Conservation (phyloP, 805 yeast genomes). For the Peterozyma toletana region DNA sequence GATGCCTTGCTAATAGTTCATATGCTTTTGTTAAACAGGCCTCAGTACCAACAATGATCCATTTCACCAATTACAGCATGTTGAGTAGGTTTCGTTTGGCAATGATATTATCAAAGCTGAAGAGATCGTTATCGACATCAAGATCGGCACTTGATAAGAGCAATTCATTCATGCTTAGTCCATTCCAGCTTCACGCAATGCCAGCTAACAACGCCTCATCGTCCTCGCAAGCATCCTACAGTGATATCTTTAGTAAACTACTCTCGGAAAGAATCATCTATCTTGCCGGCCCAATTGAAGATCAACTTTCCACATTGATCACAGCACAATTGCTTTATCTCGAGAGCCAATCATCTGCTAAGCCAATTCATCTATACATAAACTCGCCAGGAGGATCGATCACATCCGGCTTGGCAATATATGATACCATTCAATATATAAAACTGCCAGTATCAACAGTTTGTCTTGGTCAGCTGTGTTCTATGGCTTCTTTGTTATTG, state of each 20-base stretch:
- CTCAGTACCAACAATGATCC: too few relatives aligned
- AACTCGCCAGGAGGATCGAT: constrained; percentile 27
- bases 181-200: not conserved
- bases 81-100: too few relatives aligned
- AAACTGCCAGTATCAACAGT: constrained; percentile 24
- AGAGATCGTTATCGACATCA: too few relatives aligned
- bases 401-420: constrained; percentile 25
- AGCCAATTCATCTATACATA: constrained; percentile 17
- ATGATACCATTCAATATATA: constrained; percentile 27
- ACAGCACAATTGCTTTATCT: constrained; percentile 14
- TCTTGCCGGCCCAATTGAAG: constrained; percentile 11
- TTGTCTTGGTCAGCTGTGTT: constrained; percentile 26
- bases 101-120: too few relatives aligned
- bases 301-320: constrained; percentile 11
- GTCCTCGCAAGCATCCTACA: not conserved
- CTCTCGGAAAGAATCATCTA: constrained; percentile 10
- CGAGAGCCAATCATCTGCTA: constrained; percentile 15
- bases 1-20: too few relatives aligned
- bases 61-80: too few relatives aligned
- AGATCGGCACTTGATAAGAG: too few relatives aligned
- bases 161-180: too few relatives aligned
- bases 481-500: constrained; percentile 24
- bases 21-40: too few relatives aligned
- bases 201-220: not conserved
- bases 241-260: constrained; percentile 10